A percentile compares a stretch with the other conserved stretches of the same genome.
Evolutionary conservation across 352 stramenopile species (phyloP).

Genomic region (Pythium phragmitis): DNA sequence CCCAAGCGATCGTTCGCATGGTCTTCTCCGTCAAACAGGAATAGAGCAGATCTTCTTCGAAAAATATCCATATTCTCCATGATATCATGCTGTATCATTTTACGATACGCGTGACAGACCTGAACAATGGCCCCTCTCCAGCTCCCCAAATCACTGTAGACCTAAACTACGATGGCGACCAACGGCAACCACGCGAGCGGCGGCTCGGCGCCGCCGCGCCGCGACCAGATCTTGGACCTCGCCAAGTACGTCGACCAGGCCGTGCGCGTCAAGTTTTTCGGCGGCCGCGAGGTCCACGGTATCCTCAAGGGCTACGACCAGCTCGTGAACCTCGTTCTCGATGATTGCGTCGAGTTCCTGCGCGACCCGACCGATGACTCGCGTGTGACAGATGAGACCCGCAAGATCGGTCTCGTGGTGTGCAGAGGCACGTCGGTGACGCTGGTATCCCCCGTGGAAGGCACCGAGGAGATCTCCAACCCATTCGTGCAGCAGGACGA

Average conservation of each 20-base stretch:
- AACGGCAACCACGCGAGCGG: constrained; percentile 39
- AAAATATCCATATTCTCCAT: background rate
- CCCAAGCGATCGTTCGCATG: constrained; percentile 42
- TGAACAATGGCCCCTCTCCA: background rate
- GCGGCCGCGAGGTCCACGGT: constrained; percentile 90
- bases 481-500: constrained; percentile 89
- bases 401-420: constrained; percentile 93
- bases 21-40: background rate
- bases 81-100: background rate
- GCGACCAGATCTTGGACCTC: constrained; percentile 93
- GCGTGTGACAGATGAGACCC: constrained; percentile 87
- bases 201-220: constrained; percentile 29
- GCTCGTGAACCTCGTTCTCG: constrained; percentile 96
- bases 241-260: constrained; percentile 94
- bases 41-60: background rate
- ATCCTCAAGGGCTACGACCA: constrained; percentile 96
- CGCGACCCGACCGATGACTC: constrained; percentile 91
- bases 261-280: constrained; percentile 95
- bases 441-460: constrained; percentile 90
- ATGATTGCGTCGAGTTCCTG: constrained; percentile 95
- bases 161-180: constrained; percentile 44
- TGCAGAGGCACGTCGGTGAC: constrained; percentile 92
- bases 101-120: background rate
- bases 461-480: constrained; percentile 91
- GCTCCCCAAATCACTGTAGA: constrained; percentile 3